These are phyloP conservation scores for Yarrowia galli DNA, from an alignment of 1,139 yeast species.

Conservation along the genomic window DNA sequence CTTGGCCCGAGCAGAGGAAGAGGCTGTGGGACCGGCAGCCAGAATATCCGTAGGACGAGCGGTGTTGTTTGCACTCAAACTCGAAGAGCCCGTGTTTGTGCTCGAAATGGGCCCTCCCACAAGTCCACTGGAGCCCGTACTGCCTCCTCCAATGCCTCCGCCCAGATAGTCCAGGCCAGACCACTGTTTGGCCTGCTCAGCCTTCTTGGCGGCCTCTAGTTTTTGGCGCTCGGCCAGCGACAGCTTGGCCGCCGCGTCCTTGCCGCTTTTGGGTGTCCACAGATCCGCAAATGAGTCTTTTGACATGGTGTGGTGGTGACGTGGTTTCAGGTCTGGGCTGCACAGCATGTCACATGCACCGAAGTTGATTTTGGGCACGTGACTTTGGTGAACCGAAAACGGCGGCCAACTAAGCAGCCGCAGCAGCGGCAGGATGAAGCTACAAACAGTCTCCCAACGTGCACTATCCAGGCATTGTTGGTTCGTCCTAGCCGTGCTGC, in stretches of 20 bases:
- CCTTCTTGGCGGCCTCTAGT: slow-evolving; percentile 25
- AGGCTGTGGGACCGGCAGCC: slow-evolving; percentile 12
- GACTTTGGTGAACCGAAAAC: neutral
- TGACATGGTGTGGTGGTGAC: slow-evolving; percentile 35
- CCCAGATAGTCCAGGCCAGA: slow-evolving; percentile 31
- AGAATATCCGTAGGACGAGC: slow-evolving; percentile 12
- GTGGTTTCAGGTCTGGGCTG: slow-evolving; percentile 26
- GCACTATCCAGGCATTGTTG: slow-evolving; percentile 6
- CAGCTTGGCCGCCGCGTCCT: slow-evolving; percentile 20
- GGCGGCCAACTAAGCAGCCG: neutral
- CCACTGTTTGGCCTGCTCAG: slow-evolving; percentile 38
- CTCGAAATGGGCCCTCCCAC: slow-evolving; percentile 1
- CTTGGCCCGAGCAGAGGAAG: neutral
- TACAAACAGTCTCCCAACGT: neutral
- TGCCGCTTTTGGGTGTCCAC: slow-evolving; percentile 25
- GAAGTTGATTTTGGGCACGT: slow-evolving; percentile 19
- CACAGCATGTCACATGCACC: slow-evolving; percentile 23
- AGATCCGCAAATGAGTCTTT: slow-evolving; percentile 38
- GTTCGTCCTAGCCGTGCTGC: neutral
- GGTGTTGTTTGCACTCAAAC: slow-evolving; percentile 1
- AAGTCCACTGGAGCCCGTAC: slow-evolving; percentile 7
- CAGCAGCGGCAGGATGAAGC: neutral
- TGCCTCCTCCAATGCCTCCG: slow-evolving; percentile 27
- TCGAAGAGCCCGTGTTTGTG: slow-evolving; percentile 21
- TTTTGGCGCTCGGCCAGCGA: slow-evolving; percentile 35